Base-by-base conservation (phyloP, 768 basidiomycete species). In the Xerocomellus chrysenteron region DNA sequence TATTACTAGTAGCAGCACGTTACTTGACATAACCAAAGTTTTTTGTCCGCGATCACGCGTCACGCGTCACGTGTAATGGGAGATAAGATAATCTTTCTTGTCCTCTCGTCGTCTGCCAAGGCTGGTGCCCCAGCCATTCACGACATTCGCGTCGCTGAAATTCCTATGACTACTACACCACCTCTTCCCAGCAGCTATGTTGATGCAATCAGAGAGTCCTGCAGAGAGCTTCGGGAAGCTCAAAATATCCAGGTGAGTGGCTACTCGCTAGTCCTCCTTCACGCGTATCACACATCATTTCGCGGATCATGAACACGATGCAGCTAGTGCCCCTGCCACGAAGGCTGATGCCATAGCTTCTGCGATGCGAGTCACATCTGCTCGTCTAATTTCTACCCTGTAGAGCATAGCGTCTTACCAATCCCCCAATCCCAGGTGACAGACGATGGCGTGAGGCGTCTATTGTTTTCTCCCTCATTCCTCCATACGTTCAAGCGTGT, bases 391-490 rank as follows among this genome's bases (percentile, higher is more conserved):
- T 10, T 42, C 13, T 47, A n/a, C 10, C 17, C 30, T 4, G 21
- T 35, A 41, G 47, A 47, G 16, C 21, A 47, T 37, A 37, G 9
- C n/a, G 17, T 39, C 62, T 65, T 57, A 64, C 58, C 52, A 40
- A 54, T 41, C 16, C 50, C 44, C 32, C 26, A 14, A 59, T 43
- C 35, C 9, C 62, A 92, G 89, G 84, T 94, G 54, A 68, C 77
- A 39, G 68, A 75, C 30, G 74, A 80, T 46, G 73, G 80, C 24
- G 84, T 94, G 61, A 75, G 80, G 60, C 79, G 84, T 14, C 75
- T 93, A 19, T 68, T 94, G 14, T 71, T 76, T 37, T 90, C 90
- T 7, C 77, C 83, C 11, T 78, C 84, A 1, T 90, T 92, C 67
- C 78, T 76, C 9, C 70, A 73, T 41, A 83, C 86, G 2, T 89